A percentile compares a stretch with the other conserved stretches of the same genome.
These are phyloP conservation scores for Haplographium delicatum DNA, from an alignment of 495 filamentous ascomycete species.

Conservation along the genomic window DNA sequence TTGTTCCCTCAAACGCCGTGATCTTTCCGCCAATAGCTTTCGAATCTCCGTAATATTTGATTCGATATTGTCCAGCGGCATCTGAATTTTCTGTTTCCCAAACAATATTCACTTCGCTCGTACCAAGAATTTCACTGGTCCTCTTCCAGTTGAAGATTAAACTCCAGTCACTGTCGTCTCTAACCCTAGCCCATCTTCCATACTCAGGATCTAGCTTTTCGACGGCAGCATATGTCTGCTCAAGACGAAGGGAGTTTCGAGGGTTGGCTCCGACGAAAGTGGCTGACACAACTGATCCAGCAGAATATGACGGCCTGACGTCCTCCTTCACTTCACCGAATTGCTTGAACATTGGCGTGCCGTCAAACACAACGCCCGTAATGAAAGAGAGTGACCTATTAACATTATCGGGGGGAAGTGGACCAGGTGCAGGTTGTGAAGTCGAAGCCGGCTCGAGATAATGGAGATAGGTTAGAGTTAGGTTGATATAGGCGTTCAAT, in stretches of 20 bases:
- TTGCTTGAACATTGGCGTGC: slow-evolving; percentile 58
- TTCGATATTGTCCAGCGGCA: slow-evolving; percentile 62
- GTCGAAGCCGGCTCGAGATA: slow-evolving; percentile 52
- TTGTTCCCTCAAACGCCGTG: slow-evolving; percentile 69
- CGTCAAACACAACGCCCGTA: slow-evolving; percentile 70
- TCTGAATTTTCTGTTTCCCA: slow-evolving; percentile 70
- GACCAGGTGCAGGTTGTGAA: slow-evolving; percentile 46
- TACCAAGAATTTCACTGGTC: slow-evolving; percentile 62
- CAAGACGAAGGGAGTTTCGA: slow-evolving; percentile 76
- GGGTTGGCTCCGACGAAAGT: slow-evolving; percentile 88
- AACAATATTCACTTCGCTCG: slow-evolving; percentile 70
- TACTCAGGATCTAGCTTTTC: slow-evolving; percentile 51
- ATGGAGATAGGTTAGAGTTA: slow-evolving; percentile 66
- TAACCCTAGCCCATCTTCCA: slow-evolving; percentile 58
- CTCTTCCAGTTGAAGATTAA: slow-evolving; percentile 78
- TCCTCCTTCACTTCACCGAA: slow-evolving; percentile 73
- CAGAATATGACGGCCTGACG: slow-evolving; percentile 45
- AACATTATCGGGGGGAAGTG: slow-evolving; percentile 75
- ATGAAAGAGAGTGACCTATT: slow-evolving; percentile 80
- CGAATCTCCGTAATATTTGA: slow-evolving; percentile 82
- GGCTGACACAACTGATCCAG: slow-evolving; percentile 53
- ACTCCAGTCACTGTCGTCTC: slow-evolving; percentile 74
- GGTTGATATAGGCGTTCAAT: slow-evolving; percentile 83
- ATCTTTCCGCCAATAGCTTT: slow-evolving; percentile 66
- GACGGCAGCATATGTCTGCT: slow-evolving; percentile 73